phyloP scores from a whole-genome alignment of 805 yeast species.

The Wickerhamomyces canadensis region DNA sequence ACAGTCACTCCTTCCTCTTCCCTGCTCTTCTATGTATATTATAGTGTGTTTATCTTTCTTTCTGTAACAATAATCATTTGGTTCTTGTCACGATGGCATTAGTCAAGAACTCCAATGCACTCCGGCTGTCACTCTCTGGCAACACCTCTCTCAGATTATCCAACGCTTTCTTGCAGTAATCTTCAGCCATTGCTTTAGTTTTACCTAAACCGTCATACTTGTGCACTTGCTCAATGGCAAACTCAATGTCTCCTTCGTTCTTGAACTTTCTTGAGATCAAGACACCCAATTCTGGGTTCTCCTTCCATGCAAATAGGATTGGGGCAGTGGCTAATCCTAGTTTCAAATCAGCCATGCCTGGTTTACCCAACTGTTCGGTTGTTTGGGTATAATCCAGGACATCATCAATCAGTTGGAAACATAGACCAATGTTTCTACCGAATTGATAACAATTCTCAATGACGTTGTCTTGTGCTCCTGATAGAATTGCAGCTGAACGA shows the following conservation, averaged over 20 bases:
- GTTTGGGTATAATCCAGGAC: constrained; percentile 92
- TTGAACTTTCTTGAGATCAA: constrained; percentile 80
- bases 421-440: constrained; percentile 89
- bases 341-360: constrained; percentile 91
- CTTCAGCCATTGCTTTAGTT: constrained; percentile 71
- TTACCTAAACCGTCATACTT: constrained; percentile 68
- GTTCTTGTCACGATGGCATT: constrained; percentile 77
- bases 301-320: constrained; percentile 88
- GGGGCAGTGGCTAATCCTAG: constrained; percentile 97
- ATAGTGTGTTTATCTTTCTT: neutral
- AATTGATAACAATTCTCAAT: constrained; percentile 85
- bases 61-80: constrained; percentile 35
- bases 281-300: constrained; percentile 77
- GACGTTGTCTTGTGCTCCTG: constrained; percentile 73
- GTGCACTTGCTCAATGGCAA: constrained; percentile 71
- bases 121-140: constrained; percentile 86
- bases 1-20: no score
- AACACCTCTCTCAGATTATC: constrained; percentile 55
- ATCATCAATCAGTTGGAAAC: constrained; percentile 96
- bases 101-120: constrained; percentile 82
- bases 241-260: constrained; percentile 75
- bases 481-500: constrained; percentile 86
- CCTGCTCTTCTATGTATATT: neutral
- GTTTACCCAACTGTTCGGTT: constrained; percentile 82
- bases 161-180: constrained; percentile 73